phyloP scores from a whole-genome alignment of 352 stramenopile species.

The Phytopythium litorale region DNA sequence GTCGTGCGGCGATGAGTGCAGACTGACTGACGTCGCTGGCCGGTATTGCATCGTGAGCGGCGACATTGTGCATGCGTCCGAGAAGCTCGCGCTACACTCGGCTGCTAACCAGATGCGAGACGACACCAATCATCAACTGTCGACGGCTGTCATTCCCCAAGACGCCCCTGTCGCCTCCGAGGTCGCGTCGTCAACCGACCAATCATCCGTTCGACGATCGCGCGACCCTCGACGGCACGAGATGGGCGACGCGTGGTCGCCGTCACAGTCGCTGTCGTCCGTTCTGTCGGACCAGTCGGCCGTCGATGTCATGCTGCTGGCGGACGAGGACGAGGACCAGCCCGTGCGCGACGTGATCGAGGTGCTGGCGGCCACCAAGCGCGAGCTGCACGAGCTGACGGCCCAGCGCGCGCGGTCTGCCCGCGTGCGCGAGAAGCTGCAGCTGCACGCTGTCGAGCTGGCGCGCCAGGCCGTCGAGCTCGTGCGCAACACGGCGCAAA shows the following conservation, averaged over 20 bases:
- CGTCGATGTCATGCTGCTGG: slow-evolving; percentile 5
- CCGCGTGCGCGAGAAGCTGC: slow-evolving; percentile 65
- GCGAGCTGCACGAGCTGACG: slow-evolving; percentile 41
- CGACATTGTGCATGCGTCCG: slow-evolving; percentile 15
- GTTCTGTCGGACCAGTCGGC: not conserved
- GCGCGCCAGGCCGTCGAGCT: slow-evolving; percentile 58
- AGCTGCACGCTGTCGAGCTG: slow-evolving; percentile 55
- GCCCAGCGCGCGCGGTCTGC: slow-evolving; percentile 50
- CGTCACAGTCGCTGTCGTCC: not conserved
- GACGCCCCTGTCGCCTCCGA: not conserved
- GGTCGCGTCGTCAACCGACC: not conserved
- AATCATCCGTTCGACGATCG: not conserved
- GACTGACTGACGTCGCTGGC: not conserved
- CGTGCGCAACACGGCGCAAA: slow-evolving; percentile 51
- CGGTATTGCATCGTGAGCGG: not conserved
- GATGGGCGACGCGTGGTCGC: not conserved
- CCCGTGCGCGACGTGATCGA: slow-evolving; percentile 60
- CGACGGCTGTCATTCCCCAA: not conserved
- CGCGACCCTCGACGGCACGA: not conserved
- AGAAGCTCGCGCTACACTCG: slow-evolving; percentile 42
- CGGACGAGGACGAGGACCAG: slow-evolving; percentile 16
- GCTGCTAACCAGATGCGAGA: slow-evolving; percentile 28
- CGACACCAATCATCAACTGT: slow-evolving; percentile 3
- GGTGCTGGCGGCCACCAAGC: slow-evolving; percentile 51
- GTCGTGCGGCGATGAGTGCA: too few species aligned